These are phyloP conservation scores for Clathrospora elynae DNA, from an alignment of 2,329 filamentous ascomycete species.

Conservation along the genomic window DNA sequence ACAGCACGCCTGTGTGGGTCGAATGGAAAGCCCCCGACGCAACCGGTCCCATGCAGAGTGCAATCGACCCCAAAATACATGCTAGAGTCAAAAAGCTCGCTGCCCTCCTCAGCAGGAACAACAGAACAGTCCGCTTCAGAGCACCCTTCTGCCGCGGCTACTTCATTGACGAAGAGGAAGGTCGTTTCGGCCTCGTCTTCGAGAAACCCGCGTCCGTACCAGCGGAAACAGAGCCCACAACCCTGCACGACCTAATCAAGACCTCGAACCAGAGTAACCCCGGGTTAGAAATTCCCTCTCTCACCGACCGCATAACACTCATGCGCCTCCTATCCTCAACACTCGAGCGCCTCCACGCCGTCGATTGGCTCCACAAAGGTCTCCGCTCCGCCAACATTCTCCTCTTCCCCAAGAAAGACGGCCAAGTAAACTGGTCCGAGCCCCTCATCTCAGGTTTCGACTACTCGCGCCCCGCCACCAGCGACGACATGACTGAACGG, in stretches of 20 bases:
- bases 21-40: slow-evolving; percentile 47
- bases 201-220: slow-evolving; percentile 53
- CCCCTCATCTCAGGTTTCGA: slow-evolving; percentile 62
- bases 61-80: slow-evolving; percentile 34
- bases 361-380: slow-evolving; percentile 65
- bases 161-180: slow-evolving; percentile 41
- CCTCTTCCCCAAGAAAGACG: slow-evolving; percentile 52
- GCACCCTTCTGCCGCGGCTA: slow-evolving; percentile 46
- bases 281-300: slow-evolving; percentile 50
- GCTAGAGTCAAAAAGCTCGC: slow-evolving; percentile 42
- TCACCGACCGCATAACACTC: slow-evolving; percentile 59
- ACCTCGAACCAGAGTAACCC: too few relatives aligned
- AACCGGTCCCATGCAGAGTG: slow-evolving; percentile 20
- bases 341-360: slow-evolving; percentile 60
- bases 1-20: slow-evolving; percentile 41
- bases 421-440: slow-evolving; percentile 46
- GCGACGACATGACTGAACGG: slow-evolving; percentile 59
- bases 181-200: slow-evolving; percentile 61
- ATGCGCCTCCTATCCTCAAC: slow-evolving; percentile 60
- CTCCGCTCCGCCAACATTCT: slow-evolving; percentile 60
- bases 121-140: slow-evolving; percentile 37
- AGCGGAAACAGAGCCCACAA: slow-evolving; percentile 52
- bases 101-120: slow-evolving; percentile 41
- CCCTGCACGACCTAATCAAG: slow-evolving; percentile 57
- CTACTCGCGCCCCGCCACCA: slow-evolving; percentile 57